These are phyloP conservation scores for Phytophthora chlamydospora DNA, from an alignment of 352 stramenopile genomes.

Conservation along the genomic window DNA sequence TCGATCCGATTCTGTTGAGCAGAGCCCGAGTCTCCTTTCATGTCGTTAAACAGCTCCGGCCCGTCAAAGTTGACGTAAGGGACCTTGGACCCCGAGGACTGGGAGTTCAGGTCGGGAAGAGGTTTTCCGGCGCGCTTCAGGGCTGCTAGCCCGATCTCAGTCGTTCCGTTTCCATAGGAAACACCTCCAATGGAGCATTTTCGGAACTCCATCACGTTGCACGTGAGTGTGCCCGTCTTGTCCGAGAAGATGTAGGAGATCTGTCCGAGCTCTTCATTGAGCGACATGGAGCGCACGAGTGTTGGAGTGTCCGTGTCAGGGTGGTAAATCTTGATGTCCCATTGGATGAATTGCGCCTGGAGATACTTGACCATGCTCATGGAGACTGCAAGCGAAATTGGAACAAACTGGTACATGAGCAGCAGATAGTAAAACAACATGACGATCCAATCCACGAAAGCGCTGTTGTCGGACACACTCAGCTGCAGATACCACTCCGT, in stretches of 20 bases:
- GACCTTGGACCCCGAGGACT: slow-evolving; percentile 37
- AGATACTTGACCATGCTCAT: slow-evolving; percentile 96
- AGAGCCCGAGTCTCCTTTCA: slow-evolving; percentile 57
- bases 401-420: slow-evolving; percentile 97
- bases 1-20: slow-evolving; percentile 65
- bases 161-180: slow-evolving; percentile 90
- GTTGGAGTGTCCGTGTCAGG: slow-evolving; percentile 86
- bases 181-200: slow-evolving; percentile 92
- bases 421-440: slow-evolving; percentile 95
- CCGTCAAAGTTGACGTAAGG: slow-evolving; percentile 83
- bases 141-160: slow-evolving; percentile 78
- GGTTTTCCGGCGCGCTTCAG: slow-evolving; percentile 66
- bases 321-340: slow-evolving; percentile 95
- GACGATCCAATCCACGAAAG: slow-evolving; percentile 66
- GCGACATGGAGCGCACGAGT: slow-evolving; percentile 92
- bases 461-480: slow-evolving; percentile 36
- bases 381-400: slow-evolving; percentile 97
- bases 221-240: slow-evolving; percentile 99
- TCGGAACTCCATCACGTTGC: slow-evolving; percentile 98
- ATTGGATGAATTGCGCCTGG: slow-evolving; percentile 95
- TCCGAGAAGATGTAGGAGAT: slow-evolving; percentile 99
- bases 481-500: slow-evolving; percentile 68
- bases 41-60: slow-evolving; percentile 67
- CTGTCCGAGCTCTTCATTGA: slow-evolving; percentile 96
- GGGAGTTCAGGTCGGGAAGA: slow-evolving; percentile 37